Conservation (phyloP, 371 early-diverging fungal species). For the Lichtheimia hyalospora region DNA sequence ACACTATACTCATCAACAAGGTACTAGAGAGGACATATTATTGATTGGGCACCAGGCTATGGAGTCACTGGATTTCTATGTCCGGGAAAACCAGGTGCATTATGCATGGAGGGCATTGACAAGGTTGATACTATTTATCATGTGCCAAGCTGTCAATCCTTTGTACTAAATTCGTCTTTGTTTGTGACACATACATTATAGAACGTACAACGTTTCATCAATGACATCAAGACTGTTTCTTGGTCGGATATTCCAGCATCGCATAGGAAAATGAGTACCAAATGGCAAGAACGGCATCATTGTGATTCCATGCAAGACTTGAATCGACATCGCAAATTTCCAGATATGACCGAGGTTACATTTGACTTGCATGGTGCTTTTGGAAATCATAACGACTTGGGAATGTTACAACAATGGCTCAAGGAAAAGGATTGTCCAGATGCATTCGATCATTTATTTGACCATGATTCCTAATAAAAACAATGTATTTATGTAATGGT, state of each 20-base stretch:
- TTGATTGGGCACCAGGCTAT: slow-evolving; percentile 45
- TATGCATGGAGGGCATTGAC: slow-evolving; percentile 42
- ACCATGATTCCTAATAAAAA: slow-evolving; percentile 14
- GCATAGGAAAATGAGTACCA: slow-evolving; percentile 40
- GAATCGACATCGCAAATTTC: slow-evolving; percentile 20
- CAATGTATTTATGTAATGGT: too few species aligned
- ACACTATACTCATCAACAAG: too few species aligned
- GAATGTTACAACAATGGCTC: slow-evolving; percentile 37
- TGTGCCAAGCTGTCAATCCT: not conserved
- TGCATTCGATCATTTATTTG: slow-evolving; percentile 42
- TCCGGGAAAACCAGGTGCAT: slow-evolving; percentile 43
- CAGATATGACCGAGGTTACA: slow-evolving; percentile 35
- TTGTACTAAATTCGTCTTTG: too few species aligned
- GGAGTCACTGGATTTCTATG: slow-evolving; percentile 39
- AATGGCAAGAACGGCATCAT: slow-evolving; percentile 29
- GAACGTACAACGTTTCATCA: slow-evolving; percentile 33
- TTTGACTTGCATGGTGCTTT: slow-evolving; percentile 42
- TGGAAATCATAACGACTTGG: slow-evolving; percentile 36
- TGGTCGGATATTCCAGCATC: slow-evolving; percentile 42
- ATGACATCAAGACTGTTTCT: slow-evolving; percentile 45
- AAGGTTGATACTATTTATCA: slow-evolving; percentile 15
- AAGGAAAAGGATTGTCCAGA: slow-evolving; percentile 32
- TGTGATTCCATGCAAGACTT: slow-evolving; percentile 18
- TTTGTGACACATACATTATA: not conserved
- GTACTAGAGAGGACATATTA: slow-evolving; percentile 37